These are phyloP conservation scores for Gentiana straminea DNA, from an alignment of 257 asterid genomes.

Conservation along the genomic window DNA sequence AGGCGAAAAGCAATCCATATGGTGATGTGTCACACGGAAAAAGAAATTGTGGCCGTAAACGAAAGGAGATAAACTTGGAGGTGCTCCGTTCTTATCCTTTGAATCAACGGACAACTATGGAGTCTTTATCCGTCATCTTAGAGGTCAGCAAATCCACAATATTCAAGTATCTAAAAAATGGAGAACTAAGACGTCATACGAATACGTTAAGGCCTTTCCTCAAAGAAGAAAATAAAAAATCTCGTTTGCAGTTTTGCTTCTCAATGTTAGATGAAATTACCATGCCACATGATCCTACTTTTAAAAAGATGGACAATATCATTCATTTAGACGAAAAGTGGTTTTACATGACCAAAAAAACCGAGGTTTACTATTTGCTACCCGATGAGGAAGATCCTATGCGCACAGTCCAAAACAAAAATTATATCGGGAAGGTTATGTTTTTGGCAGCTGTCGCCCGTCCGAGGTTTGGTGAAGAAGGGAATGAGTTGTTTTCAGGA, in stretches of 20 bases:
- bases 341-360: neutral
- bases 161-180: slow-evolving; percentile 1
- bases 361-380: neutral
- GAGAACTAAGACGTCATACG: neutral
- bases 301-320: slow-evolving; percentile 6
- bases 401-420: slow-evolving; percentile 2
- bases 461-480: neutral
- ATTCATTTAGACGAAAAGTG: slow-evolving; percentile 16
- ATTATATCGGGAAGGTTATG: slow-evolving; percentile 4
- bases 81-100: neutral
- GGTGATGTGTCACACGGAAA: too few relatives aligned
- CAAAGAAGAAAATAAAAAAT: neutral
- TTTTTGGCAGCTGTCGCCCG: slow-evolving; percentile 1
- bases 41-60: too few relatives aligned
- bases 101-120: neutral
- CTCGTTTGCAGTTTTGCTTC: neutral
- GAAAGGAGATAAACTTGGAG: too few relatives aligned
- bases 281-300: too few relatives aligned
- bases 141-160: neutral
- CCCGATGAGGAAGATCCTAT: neutral
- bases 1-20: too few relatives aligned
- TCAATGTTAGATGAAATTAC: slow-evolving; percentile 4
- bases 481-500: neutral
- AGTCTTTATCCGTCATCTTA: neutral
- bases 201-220: slow-evolving; percentile 2